Conservation (phyloP, 2,329 filamentous ascomycete genomes). For the Colletotrichum lentis region DNA sequence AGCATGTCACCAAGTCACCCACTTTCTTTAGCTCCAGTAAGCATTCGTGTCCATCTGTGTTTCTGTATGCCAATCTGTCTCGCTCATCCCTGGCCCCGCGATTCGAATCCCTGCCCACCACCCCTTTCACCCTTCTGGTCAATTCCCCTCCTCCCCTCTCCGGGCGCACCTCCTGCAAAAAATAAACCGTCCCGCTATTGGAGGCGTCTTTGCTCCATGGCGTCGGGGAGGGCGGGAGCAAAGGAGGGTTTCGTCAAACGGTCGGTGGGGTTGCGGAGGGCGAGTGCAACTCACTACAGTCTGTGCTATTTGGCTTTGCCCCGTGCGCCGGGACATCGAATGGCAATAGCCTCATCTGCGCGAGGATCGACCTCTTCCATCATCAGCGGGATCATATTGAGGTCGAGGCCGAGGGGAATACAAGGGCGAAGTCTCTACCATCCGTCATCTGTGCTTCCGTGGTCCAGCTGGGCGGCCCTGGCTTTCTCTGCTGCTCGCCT, state of each 20-base stretch:
- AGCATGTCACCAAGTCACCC: slow-evolving; percentile 12
- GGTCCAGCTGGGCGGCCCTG: not conserved
- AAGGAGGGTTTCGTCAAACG: slow-evolving; percentile 26
- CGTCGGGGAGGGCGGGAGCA: slow-evolving; percentile 13
- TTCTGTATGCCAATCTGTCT: slow-evolving; percentile 37
- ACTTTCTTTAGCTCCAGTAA: slow-evolving; percentile 19
- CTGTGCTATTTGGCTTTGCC: slow-evolving; percentile 8
- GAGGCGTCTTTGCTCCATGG: slow-evolving; percentile 11
- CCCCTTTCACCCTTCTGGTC: slow-evolving; percentile 31
- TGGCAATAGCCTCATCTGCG: slow-evolving; percentile 31
- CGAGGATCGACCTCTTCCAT: slow-evolving; percentile 1
- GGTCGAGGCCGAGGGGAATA: slow-evolving; percentile 8
- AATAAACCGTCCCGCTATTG: slow-evolving; percentile 34
- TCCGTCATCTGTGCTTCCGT: not conserved
- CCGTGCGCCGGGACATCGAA: slow-evolving; percentile 14
- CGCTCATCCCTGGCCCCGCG: slow-evolving; percentile 29
- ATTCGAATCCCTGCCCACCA: slow-evolving; percentile 21
- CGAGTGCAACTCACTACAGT: slow-evolving; percentile 13
- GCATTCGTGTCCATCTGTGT: slow-evolving; percentile 1
- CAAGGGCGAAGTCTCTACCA: not conserved
- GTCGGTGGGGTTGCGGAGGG: slow-evolving; percentile 27
- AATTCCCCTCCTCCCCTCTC: slow-evolving; percentile 3
- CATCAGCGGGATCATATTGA: not conserved
- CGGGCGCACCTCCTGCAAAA: slow-evolving; percentile 11
- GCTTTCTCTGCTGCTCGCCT: not conserved